Evolutionary conservation across 1,284 basidiomycete species (phyloP).

Genomic region (Athelia psychrophila): DNA sequence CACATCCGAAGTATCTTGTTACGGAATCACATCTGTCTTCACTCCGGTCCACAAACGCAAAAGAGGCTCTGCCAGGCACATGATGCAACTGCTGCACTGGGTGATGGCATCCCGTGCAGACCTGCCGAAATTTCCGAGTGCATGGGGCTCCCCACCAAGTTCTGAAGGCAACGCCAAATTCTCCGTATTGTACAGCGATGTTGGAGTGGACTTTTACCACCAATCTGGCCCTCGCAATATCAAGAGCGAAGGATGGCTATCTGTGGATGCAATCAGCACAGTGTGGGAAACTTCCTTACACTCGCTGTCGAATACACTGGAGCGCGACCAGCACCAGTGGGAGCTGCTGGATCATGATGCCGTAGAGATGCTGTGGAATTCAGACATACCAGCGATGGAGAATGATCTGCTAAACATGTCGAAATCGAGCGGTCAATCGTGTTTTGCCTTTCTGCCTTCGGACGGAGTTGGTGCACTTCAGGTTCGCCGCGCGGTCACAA

Average conservation of each 20-base stretch:
- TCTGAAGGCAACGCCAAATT: conserved; percentile 33
- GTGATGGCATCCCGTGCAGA: conserved; percentile 30
- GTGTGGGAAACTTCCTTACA: conserved; percentile 34
- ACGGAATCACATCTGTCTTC: conserved; percentile 42
- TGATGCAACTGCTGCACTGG: conserved; percentile 49
- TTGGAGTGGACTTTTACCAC: conserved; percentile 53
- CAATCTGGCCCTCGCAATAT: conserved; percentile 35
- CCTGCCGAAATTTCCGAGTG: conserved; percentile 30
- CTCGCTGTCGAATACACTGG: too few species aligned
- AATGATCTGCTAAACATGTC: conserved; percentile 18
- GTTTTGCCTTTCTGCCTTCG: conserved; percentile 43
- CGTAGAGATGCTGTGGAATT: too few species aligned
- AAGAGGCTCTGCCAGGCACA: conserved; percentile 43
- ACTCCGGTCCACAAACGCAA: conserved; percentile 37
- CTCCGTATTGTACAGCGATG: conserved; percentile 63
- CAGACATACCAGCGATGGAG: conserved; percentile 14
- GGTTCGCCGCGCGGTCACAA: conserved; percentile 21
- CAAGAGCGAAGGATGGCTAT: conserved; percentile 45
- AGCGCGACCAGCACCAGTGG: too few species aligned
- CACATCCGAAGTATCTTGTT: conserved; percentile 31
- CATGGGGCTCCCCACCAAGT: conserved; percentile 36
- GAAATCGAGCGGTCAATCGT: conserved; percentile 1
- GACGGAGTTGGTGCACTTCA: conserved; percentile 45
- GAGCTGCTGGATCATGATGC: too few species aligned
- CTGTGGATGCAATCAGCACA: conserved; percentile 37